Conservation (phyloP, 2,329 filamentous ascomycete species). For the Fusarium caatingaense region DNA sequence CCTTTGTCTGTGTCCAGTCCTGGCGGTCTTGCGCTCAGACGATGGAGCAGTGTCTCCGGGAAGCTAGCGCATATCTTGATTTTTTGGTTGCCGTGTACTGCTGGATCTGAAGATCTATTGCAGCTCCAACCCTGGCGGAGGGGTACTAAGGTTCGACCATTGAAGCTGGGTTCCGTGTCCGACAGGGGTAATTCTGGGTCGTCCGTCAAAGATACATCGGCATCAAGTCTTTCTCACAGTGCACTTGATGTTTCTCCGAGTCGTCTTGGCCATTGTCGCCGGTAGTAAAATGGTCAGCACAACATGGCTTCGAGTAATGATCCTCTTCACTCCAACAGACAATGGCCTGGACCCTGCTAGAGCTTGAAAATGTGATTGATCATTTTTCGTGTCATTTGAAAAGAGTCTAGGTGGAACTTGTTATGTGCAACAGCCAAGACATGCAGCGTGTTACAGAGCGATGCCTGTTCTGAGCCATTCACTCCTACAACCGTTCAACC, state of each 20-base stretch:
- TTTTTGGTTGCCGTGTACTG: slow-evolving; percentile 28
- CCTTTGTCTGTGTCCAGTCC: not conserved
- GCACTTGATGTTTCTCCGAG: slow-evolving; percentile 8
- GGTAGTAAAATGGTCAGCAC: slow-evolving; percentile 19
- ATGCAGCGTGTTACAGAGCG: slow-evolving; percentile 24
- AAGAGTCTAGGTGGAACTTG: slow-evolving; percentile 5
- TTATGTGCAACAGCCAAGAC: slow-evolving; percentile 7
- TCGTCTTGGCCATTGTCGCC: not conserved
- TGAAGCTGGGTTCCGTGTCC: not conserved
- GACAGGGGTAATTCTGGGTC: slow-evolving; percentile 20
- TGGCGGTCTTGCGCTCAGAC: not conserved
- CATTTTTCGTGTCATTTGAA: slow-evolving; percentile 34
- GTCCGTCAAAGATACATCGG: slow-evolving; percentile 10
- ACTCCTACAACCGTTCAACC: slow-evolving; percentile 17
- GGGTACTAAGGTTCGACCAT: slow-evolving; percentile 28
- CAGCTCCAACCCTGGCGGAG: slow-evolving; percentile 25
- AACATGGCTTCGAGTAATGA: slow-evolving; percentile 11
- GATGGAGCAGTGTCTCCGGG: slow-evolving; percentile 36
- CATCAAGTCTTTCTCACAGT: slow-evolving; percentile 33
- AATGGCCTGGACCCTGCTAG: slow-evolving; percentile 20
- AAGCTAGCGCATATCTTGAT: slow-evolving; percentile 17
- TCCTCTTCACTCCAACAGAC: slow-evolving; percentile 1
- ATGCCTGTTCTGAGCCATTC: slow-evolving; percentile 17
- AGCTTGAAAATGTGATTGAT: slow-evolving; percentile 38
- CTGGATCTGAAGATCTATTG: slow-evolving; percentile 40